These are phyloP conservation scores for Reutealis trisperma DNA, from an alignment of 345 rosid genomes.

Conservation along the genomic window DNA sequence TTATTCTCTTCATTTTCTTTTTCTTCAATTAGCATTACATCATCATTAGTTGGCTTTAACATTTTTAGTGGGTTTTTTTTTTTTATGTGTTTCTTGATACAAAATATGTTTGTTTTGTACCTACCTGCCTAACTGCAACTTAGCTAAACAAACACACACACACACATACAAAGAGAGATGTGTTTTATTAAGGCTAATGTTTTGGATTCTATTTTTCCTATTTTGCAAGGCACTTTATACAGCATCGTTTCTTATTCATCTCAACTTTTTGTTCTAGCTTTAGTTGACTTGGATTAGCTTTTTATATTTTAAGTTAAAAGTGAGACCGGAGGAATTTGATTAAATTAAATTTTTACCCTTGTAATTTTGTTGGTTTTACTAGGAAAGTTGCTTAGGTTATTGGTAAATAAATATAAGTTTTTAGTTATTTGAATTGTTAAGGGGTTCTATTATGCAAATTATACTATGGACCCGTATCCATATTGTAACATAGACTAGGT, in stretches of 20 bases:
- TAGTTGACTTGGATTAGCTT: constrained; percentile 21
- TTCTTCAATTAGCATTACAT: constrained; percentile 28
- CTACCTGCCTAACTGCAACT: constrained; percentile 64
- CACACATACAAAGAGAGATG: neutral
- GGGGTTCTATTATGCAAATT: constrained; percentile 29
- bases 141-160: neutral
- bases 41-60: constrained; percentile 14
- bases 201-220: constrained; percentile 32
- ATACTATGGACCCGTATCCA: no score
- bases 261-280: neutral
- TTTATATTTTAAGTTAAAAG: neutral
- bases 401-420: constrained; percentile 8
- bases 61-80: neutral
- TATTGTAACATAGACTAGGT: no score
- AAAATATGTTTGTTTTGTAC: constrained; percentile 15
- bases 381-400: neutral
- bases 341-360: constrained; percentile 7
- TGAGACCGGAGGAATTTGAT: neutral
- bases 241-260: neutral
- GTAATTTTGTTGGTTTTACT: neutral
- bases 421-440: neutral
- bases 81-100: no score
- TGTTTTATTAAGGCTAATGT: constrained; percentile 28
- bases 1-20: constrained; percentile 13
- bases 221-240: constrained; percentile 22